These are phyloP conservation scores for Paraphaeosphaeria sporulosa DNA, from an alignment of 2,329 filamentous ascomycete genomes.

Conservation along the genomic window DNA sequence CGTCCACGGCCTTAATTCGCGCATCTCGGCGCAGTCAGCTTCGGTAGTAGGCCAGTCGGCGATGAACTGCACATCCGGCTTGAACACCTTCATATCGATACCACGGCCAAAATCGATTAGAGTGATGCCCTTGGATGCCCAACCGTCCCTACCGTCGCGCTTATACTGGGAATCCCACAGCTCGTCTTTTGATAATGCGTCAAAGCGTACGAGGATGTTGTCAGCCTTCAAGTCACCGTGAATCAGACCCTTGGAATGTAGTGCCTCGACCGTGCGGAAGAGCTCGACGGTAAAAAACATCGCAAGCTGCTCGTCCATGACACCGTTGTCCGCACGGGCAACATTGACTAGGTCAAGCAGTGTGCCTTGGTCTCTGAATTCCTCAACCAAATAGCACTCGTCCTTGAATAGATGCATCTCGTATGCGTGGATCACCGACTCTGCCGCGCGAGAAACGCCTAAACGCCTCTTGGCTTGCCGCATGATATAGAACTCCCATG, in stretches of 20 bases:
- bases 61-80: slow-evolving; percentile 80
- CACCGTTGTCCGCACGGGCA: slow-evolving; percentile 74
- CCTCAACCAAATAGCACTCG: slow-evolving; percentile 88
- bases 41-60: slow-evolving; percentile 92
- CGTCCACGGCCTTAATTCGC: slow-evolving; percentile 92
- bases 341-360: slow-evolving; percentile 94
- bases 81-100: slow-evolving; percentile 91
- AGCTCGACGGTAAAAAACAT: slow-evolving; percentile 98
- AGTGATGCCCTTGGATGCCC: slow-evolving; percentile 79
- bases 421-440: slow-evolving; percentile 82
- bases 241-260: slow-evolving; percentile 80
- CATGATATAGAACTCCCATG: slow-evolving; percentile 98
- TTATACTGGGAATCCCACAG: slow-evolving; percentile 71
- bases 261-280: slow-evolving; percentile 84
- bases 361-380: slow-evolving; percentile 88
- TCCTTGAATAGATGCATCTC: slow-evolving; percentile 92
- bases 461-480: slow-evolving; percentile 80
- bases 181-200: slow-evolving; percentile 56
- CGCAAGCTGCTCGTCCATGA: slow-evolving; percentile 87
- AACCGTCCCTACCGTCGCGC: slow-evolving; percentile 77
- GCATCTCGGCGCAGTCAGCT: slow-evolving; percentile 94
- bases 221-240: slow-evolving; percentile 96
- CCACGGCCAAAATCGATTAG: slow-evolving; percentile 95
- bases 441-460: slow-evolving; percentile 72
- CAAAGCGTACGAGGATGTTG: slow-evolving; percentile 90